Conservation (phyloP, 23 red algal species). For the Gracilaria caudata region DNA sequence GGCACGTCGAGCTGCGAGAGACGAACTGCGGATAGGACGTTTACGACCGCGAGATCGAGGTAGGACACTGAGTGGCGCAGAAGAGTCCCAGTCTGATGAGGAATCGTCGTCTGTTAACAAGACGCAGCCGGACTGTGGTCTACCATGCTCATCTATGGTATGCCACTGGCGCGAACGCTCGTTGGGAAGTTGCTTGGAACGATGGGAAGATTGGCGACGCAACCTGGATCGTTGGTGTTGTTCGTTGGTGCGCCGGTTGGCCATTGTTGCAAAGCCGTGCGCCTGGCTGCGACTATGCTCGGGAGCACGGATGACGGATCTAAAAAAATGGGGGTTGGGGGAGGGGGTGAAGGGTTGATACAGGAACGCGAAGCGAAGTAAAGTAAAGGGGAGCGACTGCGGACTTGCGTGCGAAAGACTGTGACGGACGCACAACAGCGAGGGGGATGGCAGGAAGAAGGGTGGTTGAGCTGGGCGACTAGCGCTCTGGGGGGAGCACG, state of each 20-base stretch:
- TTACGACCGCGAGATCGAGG: background rate
- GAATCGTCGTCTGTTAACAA: background rate
- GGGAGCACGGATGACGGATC: too few relatives aligned
- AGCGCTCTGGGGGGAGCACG: too few relatives aligned
- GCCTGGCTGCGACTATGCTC: too few relatives aligned
- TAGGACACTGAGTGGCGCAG: background rate
- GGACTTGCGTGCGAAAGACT: too few relatives aligned
- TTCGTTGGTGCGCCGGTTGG: background rate
- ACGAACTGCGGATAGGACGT: background rate
- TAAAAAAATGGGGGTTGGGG: background rate
- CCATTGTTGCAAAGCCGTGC: too few relatives aligned
- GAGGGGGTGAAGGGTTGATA: too few relatives aligned
- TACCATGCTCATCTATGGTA: background rate
- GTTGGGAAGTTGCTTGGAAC: background rate
- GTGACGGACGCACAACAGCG: too few relatives aligned
- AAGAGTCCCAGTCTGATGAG: constrained; percentile 6
- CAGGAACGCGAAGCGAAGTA: too few relatives aligned
- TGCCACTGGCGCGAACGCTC: background rate
- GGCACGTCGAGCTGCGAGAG: background rate
- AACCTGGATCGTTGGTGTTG: background rate
- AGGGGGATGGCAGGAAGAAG: too few relatives aligned
- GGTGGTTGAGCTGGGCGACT: too few relatives aligned
- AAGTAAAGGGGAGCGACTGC: too few relatives aligned
- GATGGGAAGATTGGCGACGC: background rate
- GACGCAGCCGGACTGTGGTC: background rate